phyloP scores from a whole-genome alignment of 495 filamentous ascomycete genomes.

The Staphylotrichum longicolle region DNA sequence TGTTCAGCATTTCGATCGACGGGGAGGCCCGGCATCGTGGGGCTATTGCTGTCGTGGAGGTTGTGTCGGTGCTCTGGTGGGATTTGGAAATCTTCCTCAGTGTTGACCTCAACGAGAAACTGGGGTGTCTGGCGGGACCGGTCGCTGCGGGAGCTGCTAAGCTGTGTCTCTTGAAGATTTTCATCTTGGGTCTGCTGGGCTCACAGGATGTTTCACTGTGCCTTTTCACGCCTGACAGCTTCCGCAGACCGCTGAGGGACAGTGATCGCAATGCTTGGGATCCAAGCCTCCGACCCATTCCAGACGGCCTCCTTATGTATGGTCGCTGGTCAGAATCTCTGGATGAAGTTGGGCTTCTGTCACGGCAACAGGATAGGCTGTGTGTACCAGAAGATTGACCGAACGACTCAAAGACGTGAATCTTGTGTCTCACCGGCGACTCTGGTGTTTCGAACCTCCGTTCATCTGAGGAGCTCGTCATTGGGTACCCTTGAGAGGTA shows the following conservation, averaged over 20 bases:
- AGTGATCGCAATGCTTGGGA: background rate
- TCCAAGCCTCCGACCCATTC: background rate
- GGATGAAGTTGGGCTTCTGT: too few species aligned
- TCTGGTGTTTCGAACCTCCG: conserved; percentile 7
- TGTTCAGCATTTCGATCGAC: conserved; percentile 11
- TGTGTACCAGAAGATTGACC: conserved; percentile 14
- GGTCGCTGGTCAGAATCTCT: background rate
- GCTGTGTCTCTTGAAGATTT: background rate
- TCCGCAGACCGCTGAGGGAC: background rate
- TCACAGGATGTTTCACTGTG: too few species aligned
- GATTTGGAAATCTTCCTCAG: conserved; percentile 14
- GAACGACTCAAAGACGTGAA: conserved; percentile 38
- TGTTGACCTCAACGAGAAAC: conserved; percentile 10
- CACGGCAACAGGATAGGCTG: too few species aligned
- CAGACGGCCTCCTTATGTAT: background rate
- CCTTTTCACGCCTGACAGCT: too few species aligned
- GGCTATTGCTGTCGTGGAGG: too few species aligned
- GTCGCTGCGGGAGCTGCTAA: background rate
- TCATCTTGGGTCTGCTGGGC: background rate
- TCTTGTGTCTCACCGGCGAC: conserved; percentile 38
- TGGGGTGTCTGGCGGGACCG: conserved; percentile 4
- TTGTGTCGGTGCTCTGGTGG: background rate
- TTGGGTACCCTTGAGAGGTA: background rate
- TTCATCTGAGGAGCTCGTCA: background rate
- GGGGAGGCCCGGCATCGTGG: background rate